phyloP scores from a whole-genome alignment of 192 early-diverging fungal species.

The Dissophora globulifera region DNA sequence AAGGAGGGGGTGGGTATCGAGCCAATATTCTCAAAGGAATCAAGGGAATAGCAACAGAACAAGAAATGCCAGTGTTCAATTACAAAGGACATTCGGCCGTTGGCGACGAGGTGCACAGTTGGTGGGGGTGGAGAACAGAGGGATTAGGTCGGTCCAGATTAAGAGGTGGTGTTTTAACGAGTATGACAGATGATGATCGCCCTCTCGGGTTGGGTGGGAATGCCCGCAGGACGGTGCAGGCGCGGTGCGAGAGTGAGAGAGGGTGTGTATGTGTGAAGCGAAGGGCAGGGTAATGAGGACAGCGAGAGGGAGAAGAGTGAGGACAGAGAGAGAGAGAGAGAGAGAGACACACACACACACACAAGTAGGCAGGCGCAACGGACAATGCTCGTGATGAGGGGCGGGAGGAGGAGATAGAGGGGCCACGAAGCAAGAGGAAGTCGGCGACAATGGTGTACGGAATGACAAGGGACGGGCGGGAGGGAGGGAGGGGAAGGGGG shows the following conservation, averaged over 20 bases:
- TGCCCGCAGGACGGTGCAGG: neutral
- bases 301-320: neutral
- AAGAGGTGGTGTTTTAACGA: neutral
- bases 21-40: too few species aligned
- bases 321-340: neutral
- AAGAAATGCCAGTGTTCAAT: neutral
- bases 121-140: neutral
- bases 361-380: neutral
- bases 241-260: neutral
- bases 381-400: too few species aligned
- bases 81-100: conserved; percentile 28
- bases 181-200: conserved; percentile 8
- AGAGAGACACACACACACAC: neutral
- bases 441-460: neutral
- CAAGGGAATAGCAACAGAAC: neutral
- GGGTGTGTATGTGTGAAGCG: neutral
- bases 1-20: too few species aligned
- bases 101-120: neutral
- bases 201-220: neutral
- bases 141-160: conserved; percentile 19
- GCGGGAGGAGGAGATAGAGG: too few species aligned
- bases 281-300: neutral
- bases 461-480: neutral
- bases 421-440: too few species aligned
- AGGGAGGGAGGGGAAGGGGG: neutral